Evolutionary conservation across 768 basidiomycete genomes (phyloP), one percentile per base, ranked within the genome.

Genomic region (Suillus hirtellus): DNA sequence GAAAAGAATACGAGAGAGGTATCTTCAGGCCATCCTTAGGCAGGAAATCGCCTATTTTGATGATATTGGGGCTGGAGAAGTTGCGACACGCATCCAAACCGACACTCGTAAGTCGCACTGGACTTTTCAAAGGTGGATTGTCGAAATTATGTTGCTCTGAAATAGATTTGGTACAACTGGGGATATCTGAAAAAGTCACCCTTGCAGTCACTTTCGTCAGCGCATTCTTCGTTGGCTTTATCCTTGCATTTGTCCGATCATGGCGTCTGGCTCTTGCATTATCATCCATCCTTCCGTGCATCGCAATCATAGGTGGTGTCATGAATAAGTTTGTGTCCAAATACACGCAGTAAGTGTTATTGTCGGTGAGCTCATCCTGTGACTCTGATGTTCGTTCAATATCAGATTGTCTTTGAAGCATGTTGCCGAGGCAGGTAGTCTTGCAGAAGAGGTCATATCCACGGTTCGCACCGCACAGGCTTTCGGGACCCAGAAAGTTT

Each of bases 381-480:
- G 37, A 14, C 3, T 42, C 40, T 62, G 15, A 59, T n/a, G 17
- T 61, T 15, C 15, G 9, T 35, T 31, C 44, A 17, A 15, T 61
- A 15, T 34, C 47, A 76, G 77, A 50, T 35, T 72, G n/a, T 77
- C 81, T 21, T 74, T 85, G 46, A 76, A 78, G 40, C 72, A 76
- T 81, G 9, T 82, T 79, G 8, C 75, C 35, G 77, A 84, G 40
- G 83, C 82, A 4, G 77, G 79, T 21, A 81, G 80, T 15, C 84
- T 86, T 27, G 86, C 86, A 2, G 85, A 87, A 67, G 86, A 86
- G 70, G 84, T 83, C 67, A 81, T 87, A 68, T 80, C 81, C 2
- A 80, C 80, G 37, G 79, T 88, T 64, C 79, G 86, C 19, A 84
- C 83, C 2, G 79, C 82, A 4, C 82, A 86, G 44, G 85, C 86